Evolutionary conservation across 2,329 filamentous ascomycete genomes (phyloP).

Genomic region (Zasmidium angulare): DNA sequence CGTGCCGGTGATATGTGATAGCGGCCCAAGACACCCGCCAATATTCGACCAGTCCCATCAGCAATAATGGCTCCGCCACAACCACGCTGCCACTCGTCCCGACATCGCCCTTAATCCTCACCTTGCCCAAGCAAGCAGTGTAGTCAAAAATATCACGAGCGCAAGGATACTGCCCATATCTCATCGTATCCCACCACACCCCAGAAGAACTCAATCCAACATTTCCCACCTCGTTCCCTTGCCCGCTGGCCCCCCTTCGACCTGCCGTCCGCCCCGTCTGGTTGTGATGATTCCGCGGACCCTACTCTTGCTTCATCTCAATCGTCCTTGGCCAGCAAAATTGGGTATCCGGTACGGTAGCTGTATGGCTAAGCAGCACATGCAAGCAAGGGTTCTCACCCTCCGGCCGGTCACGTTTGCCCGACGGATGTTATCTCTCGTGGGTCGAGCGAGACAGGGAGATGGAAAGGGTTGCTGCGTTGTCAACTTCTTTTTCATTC

Average conservation of each 20-base stretch:
- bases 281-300: not conserved
- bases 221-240: not conserved
- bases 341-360: too few species aligned
- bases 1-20: not conserved
- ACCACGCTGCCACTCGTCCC: not conserved
- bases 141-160: too few species aligned
- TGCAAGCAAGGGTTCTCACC: not conserved
- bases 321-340: too few species aligned
- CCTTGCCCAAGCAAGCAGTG: not conserved
- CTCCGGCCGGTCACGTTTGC: not conserved
- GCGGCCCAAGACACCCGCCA: not conserved
- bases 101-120: not conserved
- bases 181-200: too few species aligned
- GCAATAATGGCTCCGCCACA: not conserved
- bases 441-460: not conserved
- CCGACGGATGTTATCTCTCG: not conserved
- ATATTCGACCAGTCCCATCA: not conserved
- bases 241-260: not conserved
- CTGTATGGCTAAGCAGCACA: not conserved
- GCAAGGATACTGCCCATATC: too few species aligned
- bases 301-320: too few species aligned
- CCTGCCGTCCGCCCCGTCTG: not conserved
- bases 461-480: not conserved
- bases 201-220: conserved; percentile 3
- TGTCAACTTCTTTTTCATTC: not conserved